Base-by-base conservation (phyloP, 257 asterid species). In the Solanum sejunctum region DNA sequence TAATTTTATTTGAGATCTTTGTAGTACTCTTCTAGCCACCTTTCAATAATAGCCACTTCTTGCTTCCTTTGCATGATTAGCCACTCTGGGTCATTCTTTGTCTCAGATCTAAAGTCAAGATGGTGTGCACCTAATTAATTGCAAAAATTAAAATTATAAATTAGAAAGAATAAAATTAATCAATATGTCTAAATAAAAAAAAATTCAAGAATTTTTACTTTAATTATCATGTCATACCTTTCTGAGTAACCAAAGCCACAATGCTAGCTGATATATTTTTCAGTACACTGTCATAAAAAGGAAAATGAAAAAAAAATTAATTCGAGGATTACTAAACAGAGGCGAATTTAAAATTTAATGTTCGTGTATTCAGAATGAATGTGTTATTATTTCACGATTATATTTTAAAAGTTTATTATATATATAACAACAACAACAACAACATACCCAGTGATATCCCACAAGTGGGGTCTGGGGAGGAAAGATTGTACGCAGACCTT, bases 111-210 rank as follows among this genome's bases (percentile, higher is more conserved):
- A 85, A 94, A 86, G 88, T 94, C 97, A 49, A 92, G 90, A 87
- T 94, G 98, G 88, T 93, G 98, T 63, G 98, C 98, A 51, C 98
- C 95, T 93, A 84, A 86, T 82, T 83, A 23, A 28, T 82, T 5
- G 26, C 8, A 16, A 21, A 82, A 20, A 63, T 23, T 2, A 26
- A 5, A 16, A 17, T 3, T 52, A 26, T 17, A 52, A 78, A 52
- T 6, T 36, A 52, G 6, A 49, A 52, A 0, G 7, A 47, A 4
- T 51, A 8, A 77, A 52, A 17, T 52, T 26, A 78, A 78, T 28
- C 63, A 52, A 78, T 26, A n/a, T 26, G 63, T 15, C 61, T 75
- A 75, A 36, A 36, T 36, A 36, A 36, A 36, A 4, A 36, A 36
- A 36, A 36, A 36, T 3, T 36, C 41, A 36, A 36, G 6, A 36